A percentile compares a stretch with the other conserved stretches of the same genome.
Conservation (phyloP, 805 yeast genomes). For the Ogataea pignaliae region DNA sequence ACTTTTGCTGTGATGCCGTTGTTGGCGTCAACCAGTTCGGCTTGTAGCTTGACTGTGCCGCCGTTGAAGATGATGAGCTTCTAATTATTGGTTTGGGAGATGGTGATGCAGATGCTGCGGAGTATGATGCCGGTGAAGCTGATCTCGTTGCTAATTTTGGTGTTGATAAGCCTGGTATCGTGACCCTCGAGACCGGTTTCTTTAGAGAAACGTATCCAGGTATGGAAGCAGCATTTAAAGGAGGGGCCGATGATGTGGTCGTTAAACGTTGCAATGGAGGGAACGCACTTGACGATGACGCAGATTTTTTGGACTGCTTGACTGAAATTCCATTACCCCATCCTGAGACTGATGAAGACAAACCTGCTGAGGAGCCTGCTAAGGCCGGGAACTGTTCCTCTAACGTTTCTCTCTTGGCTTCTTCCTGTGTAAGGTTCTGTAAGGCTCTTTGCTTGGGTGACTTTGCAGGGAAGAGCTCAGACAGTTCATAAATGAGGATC, state of each 20-base stretch:
- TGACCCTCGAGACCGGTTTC: background rate
- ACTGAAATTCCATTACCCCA: constrained; percentile 5
- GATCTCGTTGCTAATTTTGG: background rate
- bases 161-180: too few species aligned
- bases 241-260: constrained; percentile 3
- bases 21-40: constrained; percentile 11
- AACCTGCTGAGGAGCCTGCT: constrained; percentile 22
- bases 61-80: constrained; percentile 5
- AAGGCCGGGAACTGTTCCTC: constrained; percentile 49
- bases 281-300: constrained; percentile 6
- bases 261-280: constrained; percentile 8
- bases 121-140: constrained; percentile 3
- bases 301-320: background rate
- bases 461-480: constrained; percentile 49
- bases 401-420: constrained; percentile 18
- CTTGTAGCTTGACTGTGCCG: constrained; percentile 8
- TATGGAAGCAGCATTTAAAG: constrained; percentile 11
- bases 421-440: constrained; percentile 26
- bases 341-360: constrained; percentile 1
- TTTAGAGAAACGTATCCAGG: constrained; percentile 21
- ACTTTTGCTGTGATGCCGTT: background rate
- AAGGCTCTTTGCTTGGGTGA: constrained; percentile 40
- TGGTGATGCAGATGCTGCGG: constrained; percentile 27
- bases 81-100: constrained; percentile 8
- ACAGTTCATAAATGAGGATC: constrained; percentile 54